Base-by-base conservation (phyloP, 2,329 filamentous ascomycete species). In the Rutstroemia sp. region DNA sequence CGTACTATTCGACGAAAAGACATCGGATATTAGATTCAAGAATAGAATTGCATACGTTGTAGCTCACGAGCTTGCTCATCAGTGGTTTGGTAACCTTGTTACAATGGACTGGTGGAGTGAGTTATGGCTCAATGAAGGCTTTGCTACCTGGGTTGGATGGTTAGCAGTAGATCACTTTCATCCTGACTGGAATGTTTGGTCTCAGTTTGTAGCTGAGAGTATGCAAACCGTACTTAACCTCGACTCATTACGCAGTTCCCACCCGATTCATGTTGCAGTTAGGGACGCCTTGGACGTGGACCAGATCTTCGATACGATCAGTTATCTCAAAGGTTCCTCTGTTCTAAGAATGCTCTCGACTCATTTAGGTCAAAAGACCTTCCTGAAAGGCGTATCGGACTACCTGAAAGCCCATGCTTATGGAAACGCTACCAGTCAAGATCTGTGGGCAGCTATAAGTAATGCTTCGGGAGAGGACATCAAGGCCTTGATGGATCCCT, bases 91-190 rank as follows among this genome's bases (percentile, higher is more conserved):
- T 39, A 95, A 96, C 71, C 80, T 96, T 10, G 91, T 95, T 45
- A 96, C 92, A 5, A 96, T 96, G 91, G 89, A 95, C 71, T 96
- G 91, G 90, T 94, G 89, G 89, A 89, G 87, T 69, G 88, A 95
- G 74, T 80, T 94, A 42, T 96, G 91, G 91, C 80, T 95, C 52
- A 95, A 95, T 68, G 92, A 97, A 73, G 92, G 92, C 12, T 99
- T 99, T 69, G 94, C 94, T 44, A 99, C 94, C 3, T 97, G 92
- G 92, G 92, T 96, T 45, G 94, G 92, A 52, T 99, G 92, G 92
- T 58, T 68, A 34, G 66, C 65, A 19, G 64, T 92, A 57, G 89
- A 97, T 69, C 82, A 95, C 69, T 83, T 97, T 55, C 89, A 97
- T 72, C 94, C 94, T 3, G 92, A 96, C 64, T 97, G 94, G 92